A percentile compares a stretch with the other conserved stretches of the same genome.
Conservation (phyloP, 23 red algal species). For the Gracilaria vermiculophylla region DNA sequence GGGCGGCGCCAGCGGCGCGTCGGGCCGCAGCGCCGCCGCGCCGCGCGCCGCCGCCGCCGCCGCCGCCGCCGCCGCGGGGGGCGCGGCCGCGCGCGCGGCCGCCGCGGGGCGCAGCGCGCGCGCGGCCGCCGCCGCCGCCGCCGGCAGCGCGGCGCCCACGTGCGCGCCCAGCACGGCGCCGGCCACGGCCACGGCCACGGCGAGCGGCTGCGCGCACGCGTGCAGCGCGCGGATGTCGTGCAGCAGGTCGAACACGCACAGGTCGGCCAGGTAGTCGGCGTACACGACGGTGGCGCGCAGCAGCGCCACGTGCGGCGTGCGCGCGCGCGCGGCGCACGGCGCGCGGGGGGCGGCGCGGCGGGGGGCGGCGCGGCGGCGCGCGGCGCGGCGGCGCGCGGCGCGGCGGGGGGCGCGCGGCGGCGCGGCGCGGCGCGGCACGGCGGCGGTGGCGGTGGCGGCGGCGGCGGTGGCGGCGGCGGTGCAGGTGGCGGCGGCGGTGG, state of each 20-base stretch:
- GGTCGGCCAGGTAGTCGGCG: background rate
- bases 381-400: background rate
- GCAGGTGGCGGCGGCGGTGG: background rate
- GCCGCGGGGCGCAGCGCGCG: background rate
- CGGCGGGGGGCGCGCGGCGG: no score
- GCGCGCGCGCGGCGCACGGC: background rate
- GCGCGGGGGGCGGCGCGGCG: no score
- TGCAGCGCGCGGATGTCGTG: background rate
- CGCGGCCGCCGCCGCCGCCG: background rate
- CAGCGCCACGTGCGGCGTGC: background rate
- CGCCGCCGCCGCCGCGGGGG: background rate
- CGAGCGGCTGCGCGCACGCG: background rate
- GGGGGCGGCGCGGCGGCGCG: background rate
- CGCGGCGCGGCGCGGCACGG: background rate
- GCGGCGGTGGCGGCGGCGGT: background rate
- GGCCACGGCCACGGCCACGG: background rate
- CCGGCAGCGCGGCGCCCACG: background rate
- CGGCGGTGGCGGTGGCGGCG: background rate
- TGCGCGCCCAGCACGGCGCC: background rate
- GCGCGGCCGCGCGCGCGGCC: no score
- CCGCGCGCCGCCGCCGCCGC: background rate
- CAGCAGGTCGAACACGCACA: constrained; percentile 1
- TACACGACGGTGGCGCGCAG: constrained; percentile 4
- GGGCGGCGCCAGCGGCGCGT: background rate
- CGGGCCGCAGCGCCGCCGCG: background rate